Evolutionary conservation across 2,329 filamentous ascomycete genomes (phyloP).

Genomic region (Neurospora sp.): DNA sequence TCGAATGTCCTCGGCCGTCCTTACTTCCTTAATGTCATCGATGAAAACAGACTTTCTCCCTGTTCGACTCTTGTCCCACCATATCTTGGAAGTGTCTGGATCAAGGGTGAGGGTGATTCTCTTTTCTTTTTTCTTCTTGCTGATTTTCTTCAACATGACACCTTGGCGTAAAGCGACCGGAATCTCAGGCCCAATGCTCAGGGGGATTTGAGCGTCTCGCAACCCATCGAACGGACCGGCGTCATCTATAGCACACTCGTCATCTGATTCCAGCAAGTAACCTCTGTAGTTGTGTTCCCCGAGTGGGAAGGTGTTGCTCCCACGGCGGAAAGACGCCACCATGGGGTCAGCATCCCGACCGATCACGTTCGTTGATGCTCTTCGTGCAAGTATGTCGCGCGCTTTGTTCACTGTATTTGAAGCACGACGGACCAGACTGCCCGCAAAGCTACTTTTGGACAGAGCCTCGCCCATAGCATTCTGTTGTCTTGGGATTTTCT

Average conservation of each 20-base stretch:
- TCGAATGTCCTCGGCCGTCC: slow-evolving; percentile 70
- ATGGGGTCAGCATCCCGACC: not conserved
- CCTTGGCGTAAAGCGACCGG: slow-evolving; percentile 70
- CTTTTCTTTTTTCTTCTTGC: slow-evolving; percentile 77
- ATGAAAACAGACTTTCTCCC: slow-evolving; percentile 76
- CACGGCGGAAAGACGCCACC: slow-evolving; percentile 23
- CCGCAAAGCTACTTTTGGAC: slow-evolving; percentile 25
- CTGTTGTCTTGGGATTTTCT: slow-evolving; percentile 42
- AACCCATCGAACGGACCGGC: not conserved
- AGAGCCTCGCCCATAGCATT: slow-evolving; percentile 36
- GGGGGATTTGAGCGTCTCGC: not conserved
- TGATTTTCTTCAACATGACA: slow-evolving; percentile 70
- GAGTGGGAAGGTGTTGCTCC: slow-evolving; percentile 61
- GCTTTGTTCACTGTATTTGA: slow-evolving; percentile 72
- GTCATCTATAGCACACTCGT: slow-evolving; percentile 9
- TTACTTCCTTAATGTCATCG: slow-evolving; percentile 88
- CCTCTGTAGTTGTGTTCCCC: not conserved
- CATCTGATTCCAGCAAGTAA: slow-evolving; percentile 11
- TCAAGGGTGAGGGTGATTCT: slow-evolving; percentile 65
- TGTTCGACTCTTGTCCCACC: slow-evolving; percentile 71
- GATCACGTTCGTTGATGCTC: slow-evolving; percentile 37
- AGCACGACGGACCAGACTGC: slow-evolving; percentile 66
- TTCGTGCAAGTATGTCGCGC: not conserved
- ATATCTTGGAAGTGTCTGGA: slow-evolving; percentile 73
- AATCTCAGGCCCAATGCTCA: slow-evolving; percentile 57